These are phyloP conservation scores for Bothriochloa decipiens DNA, from an alignment of 176 grass and related monocot genomes.

Conservation along the genomic window DNA sequence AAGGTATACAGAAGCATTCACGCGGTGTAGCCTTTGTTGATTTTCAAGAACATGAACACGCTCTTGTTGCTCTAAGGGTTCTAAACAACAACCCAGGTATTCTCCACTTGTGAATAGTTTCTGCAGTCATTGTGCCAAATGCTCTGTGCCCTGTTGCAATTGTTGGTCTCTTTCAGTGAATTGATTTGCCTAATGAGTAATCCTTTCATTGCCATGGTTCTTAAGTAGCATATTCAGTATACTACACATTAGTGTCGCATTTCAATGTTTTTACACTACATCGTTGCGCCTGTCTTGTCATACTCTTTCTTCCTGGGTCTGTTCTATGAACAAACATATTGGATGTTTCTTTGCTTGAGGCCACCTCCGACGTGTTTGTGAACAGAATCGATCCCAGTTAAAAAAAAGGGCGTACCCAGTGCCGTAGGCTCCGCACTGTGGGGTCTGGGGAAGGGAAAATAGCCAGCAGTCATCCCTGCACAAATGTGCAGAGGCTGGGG, in stretches of 20 bases:
- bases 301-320: neutral
- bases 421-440: too few species aligned
- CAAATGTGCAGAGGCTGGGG: too few species aligned
- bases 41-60: conserved; percentile 96
- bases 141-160: neutral
- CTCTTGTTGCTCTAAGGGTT: conserved; percentile 91
- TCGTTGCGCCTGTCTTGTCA: neutral
- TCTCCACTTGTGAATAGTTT: neutral
- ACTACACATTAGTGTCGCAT: neutral
- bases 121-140: conserved; percentile 5
- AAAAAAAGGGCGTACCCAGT: too few species aligned
- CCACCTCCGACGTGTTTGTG: neutral
- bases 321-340: neutral
- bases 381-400: neutral
- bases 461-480: too few species aligned
- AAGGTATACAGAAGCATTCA: conserved; percentile 79
- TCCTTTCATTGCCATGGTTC: conserved; percentile 9
- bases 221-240: neutral
- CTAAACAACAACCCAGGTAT: conserved; percentile 98
- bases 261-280: neutral
- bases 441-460: too few species aligned
- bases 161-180: conserved; percentile 11
- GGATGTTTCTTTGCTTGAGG: too few species aligned
- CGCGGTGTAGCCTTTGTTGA: conserved; percentile 92
- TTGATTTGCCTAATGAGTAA: conserved; percentile 4